Base-by-base conservation (phyloP, 257 asterid genomes). In the Anisodus acutangulus region DNA sequence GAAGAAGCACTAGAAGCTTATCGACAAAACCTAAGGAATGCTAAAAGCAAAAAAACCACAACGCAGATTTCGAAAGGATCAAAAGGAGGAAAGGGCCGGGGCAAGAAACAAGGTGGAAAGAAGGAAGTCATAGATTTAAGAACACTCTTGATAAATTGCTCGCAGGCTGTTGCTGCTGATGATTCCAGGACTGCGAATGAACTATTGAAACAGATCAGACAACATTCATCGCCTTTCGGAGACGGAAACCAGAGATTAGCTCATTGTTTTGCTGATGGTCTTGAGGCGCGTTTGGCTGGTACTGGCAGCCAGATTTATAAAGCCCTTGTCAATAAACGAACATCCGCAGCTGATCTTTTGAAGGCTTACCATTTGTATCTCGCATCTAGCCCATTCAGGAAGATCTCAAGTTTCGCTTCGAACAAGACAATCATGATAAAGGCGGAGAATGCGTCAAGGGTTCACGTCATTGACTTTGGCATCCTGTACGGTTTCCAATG, bases 381-480 rank as follows among this genome's bases (percentile, higher is more conserved):
- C 2, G 92, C 93, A 0, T 88, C 93, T 4, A 68, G 94, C 16
- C 94, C 97, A 0, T 93, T 91, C 78, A 87, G 82, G 83, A 91
- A 89, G 68, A 86, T 91, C 26, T 86, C 92, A 0, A 89, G 64
- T 80, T 88, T 87, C 9, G 83, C 88, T 19, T 85, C 95, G 9
- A 91, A 89, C 86, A 92, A 88, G 84, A 86, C 92, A 2, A 91
- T 91, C 59, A 59, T 84, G 84, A 53, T 17, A 4, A 89, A 85
- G 71, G 81, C 94, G 4, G 16, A 60, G 39, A 83, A 86, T 8
- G 89, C 88, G 3, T 70, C 60, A 19, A 90, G 85, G 74, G 78
- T 93, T 60, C 97, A 93, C 53, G 80, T 93, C 17, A 87, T 93
- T 6, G 97, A 93, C 87, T 93, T 92, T 71, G 98, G 98, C 58